Conservation (phyloP, 2,329 filamentous ascomycete species). For the Chrysoporthe puriensis region DNA sequence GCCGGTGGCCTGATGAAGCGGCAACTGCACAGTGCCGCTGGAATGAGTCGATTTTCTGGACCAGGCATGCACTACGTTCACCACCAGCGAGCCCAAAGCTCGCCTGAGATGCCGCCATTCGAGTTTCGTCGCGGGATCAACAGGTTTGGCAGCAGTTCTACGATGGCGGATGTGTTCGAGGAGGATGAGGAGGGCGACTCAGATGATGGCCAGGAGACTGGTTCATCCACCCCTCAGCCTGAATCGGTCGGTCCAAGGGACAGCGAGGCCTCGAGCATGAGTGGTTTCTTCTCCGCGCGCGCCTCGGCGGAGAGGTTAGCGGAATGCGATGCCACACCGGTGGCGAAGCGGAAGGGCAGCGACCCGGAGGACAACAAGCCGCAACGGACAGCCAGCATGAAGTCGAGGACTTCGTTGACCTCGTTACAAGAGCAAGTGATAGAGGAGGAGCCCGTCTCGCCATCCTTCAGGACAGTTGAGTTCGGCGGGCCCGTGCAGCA, state of each 20-base stretch:
- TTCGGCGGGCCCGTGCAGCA: constrained; percentile 26
- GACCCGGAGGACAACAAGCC: constrained; percentile 47
- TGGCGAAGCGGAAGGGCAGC: constrained; percentile 50
- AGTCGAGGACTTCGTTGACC: constrained; percentile 52
- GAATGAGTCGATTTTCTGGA: constrained; percentile 69
- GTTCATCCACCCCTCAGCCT: constrained; percentile 36
- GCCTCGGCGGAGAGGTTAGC: constrained; percentile 20
- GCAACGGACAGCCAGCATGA: constrained; percentile 44
- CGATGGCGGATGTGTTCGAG: constrained; percentile 87
- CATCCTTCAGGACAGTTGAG: constrained; percentile 32
- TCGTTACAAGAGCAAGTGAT: constrained; percentile 58
- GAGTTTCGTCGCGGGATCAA: constrained; percentile 64
- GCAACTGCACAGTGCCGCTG: constrained; percentile 76
- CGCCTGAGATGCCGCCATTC: constrained; percentile 77
- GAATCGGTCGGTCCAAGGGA: constrained; percentile 44
- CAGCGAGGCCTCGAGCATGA: constrained; percentile 25
- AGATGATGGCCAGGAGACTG: constrained; percentile 40
- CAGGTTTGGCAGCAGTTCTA: constrained; percentile 67
- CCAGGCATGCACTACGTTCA: constrained; percentile 70
- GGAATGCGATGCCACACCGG: constrained; percentile 28
- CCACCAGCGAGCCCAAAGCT: constrained; percentile 78
- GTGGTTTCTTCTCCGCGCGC: constrained; percentile 23
- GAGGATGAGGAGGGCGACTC: constrained; percentile 75
- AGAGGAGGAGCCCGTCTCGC: constrained; percentile 49
- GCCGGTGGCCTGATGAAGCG: constrained; percentile 62